A percentile compares a stretch with the other conserved stretches of the same genome.
Conservation (phyloP, 768 basidiomycete species). For the Grammothele lineata region DNA sequence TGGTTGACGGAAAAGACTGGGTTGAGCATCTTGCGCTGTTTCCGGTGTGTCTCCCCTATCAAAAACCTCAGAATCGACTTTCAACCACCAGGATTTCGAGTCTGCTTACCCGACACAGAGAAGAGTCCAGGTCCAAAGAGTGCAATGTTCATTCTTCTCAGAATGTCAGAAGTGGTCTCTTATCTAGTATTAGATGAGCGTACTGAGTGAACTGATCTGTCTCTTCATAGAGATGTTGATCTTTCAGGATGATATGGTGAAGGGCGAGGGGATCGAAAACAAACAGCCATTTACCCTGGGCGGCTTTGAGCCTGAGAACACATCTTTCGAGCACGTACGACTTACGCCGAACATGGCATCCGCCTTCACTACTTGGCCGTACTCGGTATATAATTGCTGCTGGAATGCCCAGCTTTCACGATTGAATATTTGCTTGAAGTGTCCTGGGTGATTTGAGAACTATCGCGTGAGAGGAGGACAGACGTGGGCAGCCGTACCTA, state of each 20-base stretch:
- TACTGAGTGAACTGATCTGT: constrained; percentile 21
- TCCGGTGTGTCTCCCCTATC: constrained; percentile 16
- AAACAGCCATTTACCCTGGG: constrained; percentile 3
- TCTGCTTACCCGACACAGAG: not conserved
- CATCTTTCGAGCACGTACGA: not conserved
- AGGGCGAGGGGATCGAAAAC: constrained; percentile 14
- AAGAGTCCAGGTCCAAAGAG: constrained; percentile 7
- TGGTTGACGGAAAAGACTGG: constrained; percentile 12
- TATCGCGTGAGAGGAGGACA: not conserved
- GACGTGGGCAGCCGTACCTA: constrained; percentile 1
- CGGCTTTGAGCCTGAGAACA: not conserved
- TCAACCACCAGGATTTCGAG: not conserved
- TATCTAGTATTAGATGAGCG: not conserved
- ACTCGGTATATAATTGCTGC: not conserved
- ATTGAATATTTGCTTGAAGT: constrained; percentile 2
- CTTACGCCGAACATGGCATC: constrained; percentile 8
- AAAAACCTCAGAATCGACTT: not conserved
- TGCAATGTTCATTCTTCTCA: not conserved
- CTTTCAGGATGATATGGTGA: constrained; percentile 24
- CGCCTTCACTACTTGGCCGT: constrained; percentile 4
- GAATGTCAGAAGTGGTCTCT: not conserved
- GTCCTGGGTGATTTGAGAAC: not conserved
- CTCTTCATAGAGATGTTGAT: constrained; percentile 12
- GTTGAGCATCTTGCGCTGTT: constrained; percentile 19
- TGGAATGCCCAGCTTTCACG: constrained; percentile 7